Conservation (phyloP, 345 rosid genomes). For the Linum tenue region DNA sequence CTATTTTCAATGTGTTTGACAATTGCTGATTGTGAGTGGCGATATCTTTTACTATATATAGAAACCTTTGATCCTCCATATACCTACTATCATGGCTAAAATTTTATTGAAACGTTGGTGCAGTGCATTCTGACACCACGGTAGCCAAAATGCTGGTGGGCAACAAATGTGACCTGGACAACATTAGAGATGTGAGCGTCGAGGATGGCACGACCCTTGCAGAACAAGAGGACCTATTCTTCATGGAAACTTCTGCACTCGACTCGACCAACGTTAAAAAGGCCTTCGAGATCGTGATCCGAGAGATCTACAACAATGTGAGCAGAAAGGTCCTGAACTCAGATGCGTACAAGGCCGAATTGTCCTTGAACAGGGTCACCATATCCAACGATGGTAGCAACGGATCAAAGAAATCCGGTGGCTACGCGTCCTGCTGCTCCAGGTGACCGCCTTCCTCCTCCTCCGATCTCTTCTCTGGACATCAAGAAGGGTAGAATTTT, state of each 20-base stretch:
- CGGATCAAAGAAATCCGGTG: neutral
- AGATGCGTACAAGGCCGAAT: neutral
- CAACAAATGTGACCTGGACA: neutral
- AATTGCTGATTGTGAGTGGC: neutral
- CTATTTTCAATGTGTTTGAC: neutral
- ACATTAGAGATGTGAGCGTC: neutral
- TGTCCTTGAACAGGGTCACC: neutral
- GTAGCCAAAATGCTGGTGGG: slow-evolving; percentile 4
- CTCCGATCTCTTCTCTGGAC: too few relatives aligned
- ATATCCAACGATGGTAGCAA: neutral
- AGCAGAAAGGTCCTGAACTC: neutral
- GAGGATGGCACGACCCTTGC: slow-evolving; percentile 3
- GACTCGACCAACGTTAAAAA: neutral
- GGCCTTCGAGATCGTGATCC: neutral
- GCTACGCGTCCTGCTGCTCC: neutral
- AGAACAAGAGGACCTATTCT: neutral
- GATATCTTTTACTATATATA: neutral
- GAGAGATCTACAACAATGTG: neutral
- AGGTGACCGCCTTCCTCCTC: neutral
- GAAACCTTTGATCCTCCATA: too few relatives aligned
- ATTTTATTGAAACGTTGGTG: neutral
- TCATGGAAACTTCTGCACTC: slow-evolving; percentile 5
- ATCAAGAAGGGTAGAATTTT: too few relatives aligned
- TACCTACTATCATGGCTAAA: too few relatives aligned
- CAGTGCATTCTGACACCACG: neutral